Base-by-base conservation (phyloP, 768 basidiomycete species). In the Mycena pura region DNA sequence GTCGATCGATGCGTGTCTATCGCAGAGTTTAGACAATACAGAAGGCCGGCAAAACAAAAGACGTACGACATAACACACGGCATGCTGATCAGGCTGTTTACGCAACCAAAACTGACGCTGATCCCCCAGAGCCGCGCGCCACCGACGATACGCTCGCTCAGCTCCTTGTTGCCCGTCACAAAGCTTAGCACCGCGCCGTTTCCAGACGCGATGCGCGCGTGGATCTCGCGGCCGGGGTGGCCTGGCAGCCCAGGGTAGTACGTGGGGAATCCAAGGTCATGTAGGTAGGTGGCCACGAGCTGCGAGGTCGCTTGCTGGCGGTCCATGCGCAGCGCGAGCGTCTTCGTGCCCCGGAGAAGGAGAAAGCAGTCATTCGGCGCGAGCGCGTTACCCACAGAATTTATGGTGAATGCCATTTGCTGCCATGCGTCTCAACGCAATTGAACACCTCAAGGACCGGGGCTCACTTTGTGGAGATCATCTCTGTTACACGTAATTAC, bases 21-120 rank as follows among this genome's bases (percentile, higher is more conserved):
- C 51, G 27, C 52, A 60, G 39, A 32, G 40, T 15, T 14, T 25
- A 59, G 53, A 45, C 17, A 34, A 31, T n/a, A n/a, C 8, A 64
- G 22, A 14, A 21, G n/a, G 36, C n/a, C n/a, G 15, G 47, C 47
- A 34, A 40, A 11, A 39, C n/a, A 43, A 54, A 32, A 32, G 6
- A 91, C 96, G 79, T 76, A 99, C 96, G 95, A 97, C 97, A 99
- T 99, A 68, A 94, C 88, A 74, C 97, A 99, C 34, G 97, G 97
- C 96, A 99, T 98, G 65, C 92, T 95, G 77, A 99, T 99, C 74
- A 99, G 74, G 70, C 93, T 95, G 79, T 99, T 99, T 62, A 99
- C 96, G 66, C 93, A 95, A 29, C 97, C 97, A 70, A 99, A 99
- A 72, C 93, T 95, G 68, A 99, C 97, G 63, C 91, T 94, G 70